phyloP scores from a whole-genome alignment of 2,329 filamentous ascomycete species.

The Neofusicoccum laricinum region DNA sequence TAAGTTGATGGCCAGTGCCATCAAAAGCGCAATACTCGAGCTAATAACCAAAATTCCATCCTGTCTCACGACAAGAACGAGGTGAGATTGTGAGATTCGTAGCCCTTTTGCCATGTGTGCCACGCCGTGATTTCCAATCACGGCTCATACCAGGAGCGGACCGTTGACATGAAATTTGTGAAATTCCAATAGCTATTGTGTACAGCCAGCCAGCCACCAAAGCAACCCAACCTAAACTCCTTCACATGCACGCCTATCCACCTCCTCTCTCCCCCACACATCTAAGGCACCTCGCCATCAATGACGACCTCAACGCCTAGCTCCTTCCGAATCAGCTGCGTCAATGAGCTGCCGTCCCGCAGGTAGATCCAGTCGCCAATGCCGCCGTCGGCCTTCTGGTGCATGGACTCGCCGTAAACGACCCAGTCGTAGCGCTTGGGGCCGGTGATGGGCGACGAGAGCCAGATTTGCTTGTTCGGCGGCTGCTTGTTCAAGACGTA shows the following conservation, averaged over 20 bases:
- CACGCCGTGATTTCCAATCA: not conserved
- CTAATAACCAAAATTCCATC: no score
- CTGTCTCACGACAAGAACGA: no score
- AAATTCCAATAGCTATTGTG: not conserved
- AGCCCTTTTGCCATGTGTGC: not conserved
- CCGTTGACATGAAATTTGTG: not conserved
- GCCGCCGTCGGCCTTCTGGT: slow-evolving; percentile 74
- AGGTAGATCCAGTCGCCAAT: slow-evolving; percentile 82
- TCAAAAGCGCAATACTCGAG: no score
- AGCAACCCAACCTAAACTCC: not conserved
- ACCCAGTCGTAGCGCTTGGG: slow-evolving; percentile 96
- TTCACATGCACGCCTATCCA: not conserved
- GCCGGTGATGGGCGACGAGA: slow-evolving; percentile 84
- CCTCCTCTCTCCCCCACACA: not conserved
- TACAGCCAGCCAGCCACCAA: not conserved
- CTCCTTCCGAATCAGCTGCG: slow-evolving; percentile 71
- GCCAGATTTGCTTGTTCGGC: slow-evolving; percentile 95
- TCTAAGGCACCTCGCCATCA: slow-evolving; percentile 23
- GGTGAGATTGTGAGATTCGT: not conserved
- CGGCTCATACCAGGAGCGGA: not conserved
- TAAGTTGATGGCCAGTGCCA: no score
- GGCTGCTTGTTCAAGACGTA: slow-evolving; percentile 99
- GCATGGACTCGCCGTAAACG: slow-evolving; percentile 66
- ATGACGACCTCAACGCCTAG: slow-evolving; percentile 59
- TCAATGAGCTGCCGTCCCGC: slow-evolving; percentile 75